Evolutionary conservation across 129 eudicot species (phyloP).

Genomic region (Pulicaria dysenterica): DNA sequence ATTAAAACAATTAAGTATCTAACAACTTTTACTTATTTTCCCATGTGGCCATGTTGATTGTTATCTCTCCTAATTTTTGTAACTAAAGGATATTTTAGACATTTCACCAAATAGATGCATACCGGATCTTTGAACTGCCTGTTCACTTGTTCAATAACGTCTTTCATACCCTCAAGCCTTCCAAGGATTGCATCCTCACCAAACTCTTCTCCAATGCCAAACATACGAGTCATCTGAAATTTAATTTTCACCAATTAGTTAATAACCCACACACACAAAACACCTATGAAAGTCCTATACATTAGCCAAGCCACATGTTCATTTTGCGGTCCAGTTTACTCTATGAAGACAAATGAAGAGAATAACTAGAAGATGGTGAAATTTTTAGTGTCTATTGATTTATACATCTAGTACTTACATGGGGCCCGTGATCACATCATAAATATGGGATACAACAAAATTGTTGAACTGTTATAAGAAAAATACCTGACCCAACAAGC

Average conservation of each 20-base stretch:
- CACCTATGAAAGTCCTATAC: too few relatives aligned
- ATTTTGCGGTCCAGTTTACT: background rate
- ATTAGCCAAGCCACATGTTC: too few relatives aligned
- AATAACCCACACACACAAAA: constrained; percentile 10
- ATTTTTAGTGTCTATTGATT: background rate
- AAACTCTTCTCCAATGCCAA: constrained; percentile 87
- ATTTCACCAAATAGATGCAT: constrained; percentile 33
- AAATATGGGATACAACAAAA: constrained; percentile 1
- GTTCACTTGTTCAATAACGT: constrained; percentile 92
- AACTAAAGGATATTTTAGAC: constrained; percentile 21
- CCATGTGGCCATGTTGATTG: background rate
- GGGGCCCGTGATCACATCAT: background rate
- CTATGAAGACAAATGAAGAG: background rate
- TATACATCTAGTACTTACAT: background rate
- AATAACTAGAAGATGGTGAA: background rate
- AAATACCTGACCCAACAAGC: constrained; percentile 83
- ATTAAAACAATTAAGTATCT: too few relatives aligned
- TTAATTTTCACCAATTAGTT: constrained; percentile 13
- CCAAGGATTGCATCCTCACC: constrained; percentile 92
- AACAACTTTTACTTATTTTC: background rate
- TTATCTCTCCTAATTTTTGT: background rate
- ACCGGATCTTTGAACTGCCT: constrained; percentile 97
- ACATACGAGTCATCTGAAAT: constrained; percentile 85
- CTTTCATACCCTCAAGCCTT: constrained; percentile 96
- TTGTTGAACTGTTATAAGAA: background rate